Percentiles rank a stretch among this genome's conserved stretches.
phyloP scores from a whole-genome alignment of 2,329 filamentous ascomycete genomes.

The Trichoderma guizhouense region DNA sequence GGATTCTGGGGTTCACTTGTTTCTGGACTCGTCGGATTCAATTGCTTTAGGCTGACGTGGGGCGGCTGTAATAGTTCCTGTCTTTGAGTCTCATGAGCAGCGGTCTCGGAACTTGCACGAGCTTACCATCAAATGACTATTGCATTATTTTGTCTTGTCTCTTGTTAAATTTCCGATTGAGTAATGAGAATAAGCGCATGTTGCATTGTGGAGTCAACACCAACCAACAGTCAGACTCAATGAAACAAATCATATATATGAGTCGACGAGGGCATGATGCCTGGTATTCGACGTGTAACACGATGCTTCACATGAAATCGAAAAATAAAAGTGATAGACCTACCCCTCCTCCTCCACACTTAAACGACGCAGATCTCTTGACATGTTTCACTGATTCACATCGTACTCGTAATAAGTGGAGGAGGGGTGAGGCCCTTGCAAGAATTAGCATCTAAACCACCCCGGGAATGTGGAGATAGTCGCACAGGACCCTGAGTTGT shows the following conservation, averaged over 20 bases:
- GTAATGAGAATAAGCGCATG: not conserved
- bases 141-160: not conserved
- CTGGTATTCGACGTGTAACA: not conserved
- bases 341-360: not conserved
- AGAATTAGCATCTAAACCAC: not conserved
- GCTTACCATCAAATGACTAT: not conserved
- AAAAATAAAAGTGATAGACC: not conserved
- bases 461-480: not conserved
- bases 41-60: not conserved
- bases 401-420: not conserved
- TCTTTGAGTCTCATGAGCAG: not conserved
- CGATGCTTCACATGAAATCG: not conserved
- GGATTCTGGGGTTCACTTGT: not conserved
- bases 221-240: not conserved
- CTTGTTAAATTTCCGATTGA: not conserved
- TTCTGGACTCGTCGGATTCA: not conserved
- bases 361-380: not conserved
- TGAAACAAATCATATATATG: not conserved
- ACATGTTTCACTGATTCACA: not conserved
- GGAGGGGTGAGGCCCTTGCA: not conserved
- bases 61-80: not conserved
- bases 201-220: not conserved
- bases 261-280: not conserved
- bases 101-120: not conserved
- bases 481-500: not conserved